Percentiles rank a stretch among this genome's conserved stretches.
phyloP scores from a whole-genome alignment of 345 rosid species.

The Bruguiera gymnorhiza region DNA sequence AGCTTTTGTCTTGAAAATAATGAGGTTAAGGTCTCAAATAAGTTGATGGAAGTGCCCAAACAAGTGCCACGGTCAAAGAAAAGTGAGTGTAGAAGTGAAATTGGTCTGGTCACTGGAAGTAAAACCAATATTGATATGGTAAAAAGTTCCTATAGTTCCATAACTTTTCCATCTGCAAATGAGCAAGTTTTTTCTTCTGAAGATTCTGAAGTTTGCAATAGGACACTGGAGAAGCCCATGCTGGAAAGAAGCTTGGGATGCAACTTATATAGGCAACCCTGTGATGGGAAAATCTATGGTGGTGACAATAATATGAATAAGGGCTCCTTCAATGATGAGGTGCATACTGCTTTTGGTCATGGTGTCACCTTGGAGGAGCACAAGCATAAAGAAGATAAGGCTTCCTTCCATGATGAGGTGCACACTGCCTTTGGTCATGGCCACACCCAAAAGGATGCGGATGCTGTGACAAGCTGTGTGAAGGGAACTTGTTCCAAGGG shows the following conservation, averaged over 20 bases:
- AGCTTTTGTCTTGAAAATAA: slow-evolving; percentile 14
- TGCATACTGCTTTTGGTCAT: no score
- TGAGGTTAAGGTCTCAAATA: slow-evolving; percentile 20
- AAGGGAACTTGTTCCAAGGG: slow-evolving; percentile 20
- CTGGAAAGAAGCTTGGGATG: slow-evolving; percentile 22
- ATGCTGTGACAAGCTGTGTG: slow-evolving; percentile 14
- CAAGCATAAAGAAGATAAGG: slow-evolving; percentile 11
- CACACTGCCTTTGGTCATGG: slow-evolving; percentile 10
- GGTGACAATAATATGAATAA: slow-evolving; percentile 19
- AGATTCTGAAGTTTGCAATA: slow-evolving; percentile 10
- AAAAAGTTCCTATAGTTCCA: slow-evolving; percentile 11
- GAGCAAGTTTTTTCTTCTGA: no score
- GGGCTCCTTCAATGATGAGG: neutral
- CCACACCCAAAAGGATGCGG: slow-evolving; percentile 13
- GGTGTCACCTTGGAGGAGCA: slow-evolving; percentile 1
- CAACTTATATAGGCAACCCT: slow-evolving; percentile 11
- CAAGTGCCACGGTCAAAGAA: slow-evolving; percentile 11
- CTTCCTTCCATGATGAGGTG: slow-evolving; percentile 10
- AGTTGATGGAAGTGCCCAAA: slow-evolving; percentile 10
- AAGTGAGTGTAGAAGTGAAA: slow-evolving; percentile 10
- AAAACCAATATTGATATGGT: slow-evolving; percentile 11
- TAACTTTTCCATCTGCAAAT: no score
- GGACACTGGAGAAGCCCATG: slow-evolving; percentile 15
- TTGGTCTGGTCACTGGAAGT: slow-evolving; percentile 2
- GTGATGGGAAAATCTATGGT: slow-evolving; percentile 9